These are phyloP conservation scores for Lentinus tigrinus DNA, from an alignment of 768 basidiomycete genomes.

Conservation along the genomic window DNA sequence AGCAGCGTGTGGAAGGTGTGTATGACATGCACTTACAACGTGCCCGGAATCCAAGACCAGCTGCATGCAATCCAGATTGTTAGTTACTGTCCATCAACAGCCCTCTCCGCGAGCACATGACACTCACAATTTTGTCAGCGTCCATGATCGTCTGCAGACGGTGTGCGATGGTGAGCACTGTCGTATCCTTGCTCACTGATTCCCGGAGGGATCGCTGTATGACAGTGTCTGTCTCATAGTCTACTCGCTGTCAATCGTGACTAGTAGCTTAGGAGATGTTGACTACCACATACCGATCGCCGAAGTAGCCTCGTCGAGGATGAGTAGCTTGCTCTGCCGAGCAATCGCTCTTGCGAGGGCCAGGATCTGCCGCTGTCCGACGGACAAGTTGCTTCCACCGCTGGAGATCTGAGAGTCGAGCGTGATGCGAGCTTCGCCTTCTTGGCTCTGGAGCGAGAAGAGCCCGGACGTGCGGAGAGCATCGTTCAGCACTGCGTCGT, in stretches of 20 bases:
- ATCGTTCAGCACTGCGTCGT: constrained; percentile 49
- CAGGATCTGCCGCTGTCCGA: constrained; percentile 61
- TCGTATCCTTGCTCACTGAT: constrained; percentile 36
- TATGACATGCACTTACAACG: constrained; percentile 31
- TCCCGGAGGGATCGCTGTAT: constrained; percentile 43
- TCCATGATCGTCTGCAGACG: constrained; percentile 45
- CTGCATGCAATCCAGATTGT: constrained; percentile 25
- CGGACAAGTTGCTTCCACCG: constrained; percentile 45
- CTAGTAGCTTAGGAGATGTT: not conserved
- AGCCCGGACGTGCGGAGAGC: constrained; percentile 50
- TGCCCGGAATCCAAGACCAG: constrained; percentile 43
- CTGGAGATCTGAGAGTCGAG: constrained; percentile 45
- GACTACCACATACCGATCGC: constrained; percentile 35
- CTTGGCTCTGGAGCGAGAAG: constrained; percentile 40
- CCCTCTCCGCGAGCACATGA: not conserved
- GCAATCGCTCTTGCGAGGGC: constrained; percentile 59
- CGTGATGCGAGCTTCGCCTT: constrained; percentile 37
- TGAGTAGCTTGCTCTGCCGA: constrained; percentile 51
- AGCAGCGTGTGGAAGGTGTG: not conserved
- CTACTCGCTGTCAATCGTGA: constrained; percentile 10
- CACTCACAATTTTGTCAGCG: constrained; percentile 53
- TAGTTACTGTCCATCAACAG: not conserved
- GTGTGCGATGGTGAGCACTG: constrained; percentile 49
- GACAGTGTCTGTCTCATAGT: constrained; percentile 43
- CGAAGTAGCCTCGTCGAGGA: constrained; percentile 58